Evolutionary conservation across 352 stramenopile species (phyloP).

Genomic region (Globisporangium middletonii): DNA sequence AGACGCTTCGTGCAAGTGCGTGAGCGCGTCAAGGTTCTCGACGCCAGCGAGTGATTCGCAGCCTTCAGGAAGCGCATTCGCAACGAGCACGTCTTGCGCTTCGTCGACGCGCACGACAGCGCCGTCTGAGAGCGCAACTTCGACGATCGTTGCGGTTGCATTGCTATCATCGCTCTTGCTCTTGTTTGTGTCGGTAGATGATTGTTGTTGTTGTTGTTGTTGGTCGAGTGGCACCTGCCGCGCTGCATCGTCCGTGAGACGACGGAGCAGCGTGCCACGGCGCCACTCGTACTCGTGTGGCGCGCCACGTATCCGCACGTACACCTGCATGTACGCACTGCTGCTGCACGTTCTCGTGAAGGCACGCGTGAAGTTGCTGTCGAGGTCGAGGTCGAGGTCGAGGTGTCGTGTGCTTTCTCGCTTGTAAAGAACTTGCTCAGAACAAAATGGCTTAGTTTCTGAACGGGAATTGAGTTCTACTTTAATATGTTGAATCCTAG

Average conservation of each 20-base stretch:
- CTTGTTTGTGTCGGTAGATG: not conserved
- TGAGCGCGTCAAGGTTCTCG: conserved; percentile 67
- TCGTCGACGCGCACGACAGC: conserved; percentile 35
- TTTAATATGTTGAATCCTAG: too few relatives aligned
- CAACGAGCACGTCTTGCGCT: conserved; percentile 46
- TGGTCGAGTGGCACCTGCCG: conserved; percentile 3
- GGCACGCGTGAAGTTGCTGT: not conserved
- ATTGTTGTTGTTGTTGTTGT: conserved; percentile 2
- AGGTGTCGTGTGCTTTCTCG: not conserved
- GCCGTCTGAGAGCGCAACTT: conserved; percentile 40
- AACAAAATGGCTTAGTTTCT: too few relatives aligned
- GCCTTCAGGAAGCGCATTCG: conserved; percentile 31
- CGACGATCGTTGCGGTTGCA: conserved; percentile 3
- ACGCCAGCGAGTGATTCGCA: conserved; percentile 39
- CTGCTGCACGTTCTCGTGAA: not conserved
- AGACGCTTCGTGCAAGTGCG: conserved; percentile 71
- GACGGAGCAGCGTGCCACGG: conserved; percentile 32
- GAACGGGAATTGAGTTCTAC: too few relatives aligned
- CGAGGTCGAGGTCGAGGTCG: not conserved
- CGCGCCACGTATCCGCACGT: conserved; percentile 35
- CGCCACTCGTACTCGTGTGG: conserved; percentile 42
- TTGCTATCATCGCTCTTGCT: not conserved
- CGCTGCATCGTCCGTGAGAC: conserved; percentile 12
- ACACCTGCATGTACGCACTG: conserved; percentile 41
- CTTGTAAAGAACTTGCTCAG: too few relatives aligned